Evolutionary conservation across 805 yeast genomes (phyloP).

Genomic region (Ogataea zsoltii): DNA sequence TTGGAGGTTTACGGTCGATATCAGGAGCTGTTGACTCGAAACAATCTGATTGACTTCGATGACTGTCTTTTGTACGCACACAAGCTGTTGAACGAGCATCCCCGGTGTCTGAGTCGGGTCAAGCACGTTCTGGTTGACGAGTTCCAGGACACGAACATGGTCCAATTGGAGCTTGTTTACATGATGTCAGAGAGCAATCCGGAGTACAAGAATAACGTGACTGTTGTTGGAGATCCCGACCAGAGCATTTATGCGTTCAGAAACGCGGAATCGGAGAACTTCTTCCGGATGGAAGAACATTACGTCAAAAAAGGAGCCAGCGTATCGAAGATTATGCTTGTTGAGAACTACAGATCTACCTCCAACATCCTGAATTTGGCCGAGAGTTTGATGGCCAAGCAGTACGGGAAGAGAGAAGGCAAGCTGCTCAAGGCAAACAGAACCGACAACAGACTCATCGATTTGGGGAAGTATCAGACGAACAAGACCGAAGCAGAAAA

Average conservation of each 20-base stretch:
- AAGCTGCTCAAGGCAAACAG: constrained; percentile 50
- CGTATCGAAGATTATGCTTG: constrained; percentile 43
- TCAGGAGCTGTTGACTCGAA: constrained; percentile 45
- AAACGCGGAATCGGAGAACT: constrained; percentile 72
- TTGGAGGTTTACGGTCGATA: constrained; percentile 51
- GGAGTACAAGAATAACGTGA: constrained; percentile 52
- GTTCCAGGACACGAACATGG: constrained; percentile 85
- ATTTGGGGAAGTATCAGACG: constrained; percentile 40
- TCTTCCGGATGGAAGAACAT: constrained; percentile 51
- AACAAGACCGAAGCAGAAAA: constrained; percentile 57
- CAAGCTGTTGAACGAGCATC: constrained; percentile 43
- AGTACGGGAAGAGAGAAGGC: constrained; percentile 42
- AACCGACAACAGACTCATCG: constrained; percentile 46
- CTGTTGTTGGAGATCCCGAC: constrained; percentile 96
- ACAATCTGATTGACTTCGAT: constrained; percentile 73
- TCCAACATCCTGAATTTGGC: constrained; percentile 63
- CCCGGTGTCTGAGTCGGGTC: constrained; percentile 48
- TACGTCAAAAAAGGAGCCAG: constrained; percentile 23
- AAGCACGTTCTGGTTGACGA: constrained; percentile 87
- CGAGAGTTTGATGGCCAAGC: constrained; percentile 64
- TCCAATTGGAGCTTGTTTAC: constrained; percentile 72
- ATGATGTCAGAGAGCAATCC: constrained; percentile 45
- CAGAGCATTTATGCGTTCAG: constrained; percentile 92
- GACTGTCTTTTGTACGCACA: constrained; percentile 66
- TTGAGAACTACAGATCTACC: constrained; percentile 82